Evolutionary conservation across 2,329 filamentous ascomycete genomes (phyloP).

Genomic region (Catunica adiposa): DNA sequence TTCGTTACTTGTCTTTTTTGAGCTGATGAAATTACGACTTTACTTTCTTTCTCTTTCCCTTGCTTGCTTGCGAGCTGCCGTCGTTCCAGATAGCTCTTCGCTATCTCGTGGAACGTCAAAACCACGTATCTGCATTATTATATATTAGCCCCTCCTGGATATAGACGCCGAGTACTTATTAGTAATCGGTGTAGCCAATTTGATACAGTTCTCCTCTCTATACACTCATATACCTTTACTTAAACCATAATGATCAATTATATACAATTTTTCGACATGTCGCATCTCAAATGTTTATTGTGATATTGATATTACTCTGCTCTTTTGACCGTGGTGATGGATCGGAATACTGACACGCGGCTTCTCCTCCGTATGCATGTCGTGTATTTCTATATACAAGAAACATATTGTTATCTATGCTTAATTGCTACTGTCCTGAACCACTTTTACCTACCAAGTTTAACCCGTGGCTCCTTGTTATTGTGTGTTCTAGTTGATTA

Average conservation of each 20-base stretch:
- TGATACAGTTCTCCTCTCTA: not conserved
- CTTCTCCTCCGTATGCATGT: too few relatives aligned
- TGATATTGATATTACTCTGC: too few relatives aligned
- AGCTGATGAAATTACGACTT: conserved; percentile 3
- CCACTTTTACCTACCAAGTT: too few relatives aligned
- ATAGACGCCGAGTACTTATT: not conserved
- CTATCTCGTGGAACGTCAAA: not conserved
- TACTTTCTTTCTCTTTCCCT: not conserved
- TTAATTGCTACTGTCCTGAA: too few relatives aligned
- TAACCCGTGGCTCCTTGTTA: too few relatives aligned
- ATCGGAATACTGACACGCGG: too few relatives aligned
- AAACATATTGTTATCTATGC: too few relatives aligned
- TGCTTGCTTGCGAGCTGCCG: not conserved
- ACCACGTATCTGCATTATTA: not conserved
- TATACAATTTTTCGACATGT: not conserved
- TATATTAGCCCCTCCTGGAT: not conserved
- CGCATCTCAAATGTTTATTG: too few relatives aligned
- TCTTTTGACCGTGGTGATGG: too few relatives aligned
- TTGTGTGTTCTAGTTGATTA: too few relatives aligned
- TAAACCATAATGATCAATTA: not conserved
- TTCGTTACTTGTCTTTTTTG: not conserved
- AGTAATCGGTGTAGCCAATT: not conserved
- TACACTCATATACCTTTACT: not conserved
- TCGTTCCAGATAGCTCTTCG: conserved; percentile 10
- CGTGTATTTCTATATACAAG: too few relatives aligned